phyloP scores from a whole-genome alignment of 139 green algal species.

The Closterium sp. region DNA sequence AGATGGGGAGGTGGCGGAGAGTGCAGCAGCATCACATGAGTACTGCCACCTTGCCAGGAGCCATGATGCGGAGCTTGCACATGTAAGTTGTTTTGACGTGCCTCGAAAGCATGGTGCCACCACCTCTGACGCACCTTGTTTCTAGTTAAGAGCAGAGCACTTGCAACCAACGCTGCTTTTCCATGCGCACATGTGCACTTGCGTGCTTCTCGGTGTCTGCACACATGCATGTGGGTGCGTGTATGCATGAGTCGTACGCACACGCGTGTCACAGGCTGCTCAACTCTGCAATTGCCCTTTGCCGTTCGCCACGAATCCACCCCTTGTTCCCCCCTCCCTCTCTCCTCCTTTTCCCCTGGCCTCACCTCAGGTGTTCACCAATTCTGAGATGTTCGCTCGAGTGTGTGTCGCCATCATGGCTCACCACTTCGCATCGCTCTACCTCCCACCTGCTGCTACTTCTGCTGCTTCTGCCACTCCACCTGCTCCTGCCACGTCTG shows the following conservation, averaged over 20 bases:
- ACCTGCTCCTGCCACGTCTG: background rate
- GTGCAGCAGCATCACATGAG: conserved; percentile 3
- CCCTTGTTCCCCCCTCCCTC: background rate
- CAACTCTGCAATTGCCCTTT: too few relatives aligned
- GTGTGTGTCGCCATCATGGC: conserved; percentile 41
- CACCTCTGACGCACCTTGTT: too few relatives aligned
- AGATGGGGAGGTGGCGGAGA: conserved; percentile 11
- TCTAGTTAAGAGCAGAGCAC: background rate
- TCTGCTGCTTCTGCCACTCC: background rate
- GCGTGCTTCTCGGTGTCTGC: background rate
- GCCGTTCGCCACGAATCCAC: background rate
- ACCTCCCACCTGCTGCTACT: background rate
- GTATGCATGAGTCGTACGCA: background rate
- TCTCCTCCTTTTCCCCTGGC: too few relatives aligned
- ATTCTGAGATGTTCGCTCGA: conserved; percentile 48
- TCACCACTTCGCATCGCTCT: conserved; percentile 6
- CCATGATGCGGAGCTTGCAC: conserved; percentile 28
- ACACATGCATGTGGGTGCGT: background rate
- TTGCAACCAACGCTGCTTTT: background rate
- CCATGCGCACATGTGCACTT: background rate
- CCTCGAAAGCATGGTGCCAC: too few relatives aligned
- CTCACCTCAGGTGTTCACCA: conserved; percentile 5
- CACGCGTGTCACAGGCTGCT: background rate
- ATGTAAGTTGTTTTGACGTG: conserved; percentile 5
- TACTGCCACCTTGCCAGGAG: conserved; percentile 10